phyloP scores from a whole-genome alignment of 768 basidiomycete species.

The Fibroporia radiculosa region DNA sequence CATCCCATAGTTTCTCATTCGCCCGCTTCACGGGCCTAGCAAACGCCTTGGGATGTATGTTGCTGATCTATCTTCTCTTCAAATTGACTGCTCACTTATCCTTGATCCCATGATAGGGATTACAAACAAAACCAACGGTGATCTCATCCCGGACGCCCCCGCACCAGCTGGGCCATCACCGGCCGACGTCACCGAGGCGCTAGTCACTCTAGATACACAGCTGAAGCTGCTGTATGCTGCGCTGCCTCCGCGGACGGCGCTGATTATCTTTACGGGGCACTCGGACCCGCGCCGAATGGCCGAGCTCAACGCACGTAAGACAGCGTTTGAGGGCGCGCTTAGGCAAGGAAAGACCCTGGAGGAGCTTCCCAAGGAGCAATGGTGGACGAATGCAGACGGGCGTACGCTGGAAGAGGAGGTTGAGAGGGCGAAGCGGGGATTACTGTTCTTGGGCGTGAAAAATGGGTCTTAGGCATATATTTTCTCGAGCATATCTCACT shows the following conservation, averaged over 20 bases:
- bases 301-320: constrained; percentile 59
- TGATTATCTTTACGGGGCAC: constrained; percentile 85
- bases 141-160: constrained; percentile 18
- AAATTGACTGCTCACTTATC: too few relatives aligned
- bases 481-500: too few relatives aligned
- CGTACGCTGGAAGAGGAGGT: constrained; percentile 75
- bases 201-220: constrained; percentile 50
- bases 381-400: constrained; percentile 75
- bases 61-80: not conserved
- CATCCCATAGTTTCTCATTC: constrained; percentile 74
- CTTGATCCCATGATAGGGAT: constrained; percentile 39
- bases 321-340: constrained; percentile 61
- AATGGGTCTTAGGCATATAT: too few relatives aligned
- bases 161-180: constrained; percentile 14
- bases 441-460: constrained; percentile 72
- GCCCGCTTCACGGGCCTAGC: constrained; percentile 78
- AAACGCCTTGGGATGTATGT: constrained; percentile 76
- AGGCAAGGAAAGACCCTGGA: constrained; percentile 48
- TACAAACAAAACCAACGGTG: constrained; percentile 43
- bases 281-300: constrained; percentile 82
- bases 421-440: constrained; percentile 70
- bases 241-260: constrained; percentile 72
- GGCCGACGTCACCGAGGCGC: constrained; percentile 13
- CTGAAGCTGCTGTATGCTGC: constrained; percentile 54
- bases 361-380: constrained; percentile 43